Conservation (phyloP, 2,329 filamentous ascomycete genomes). For the Trichoderma sp. region DNA sequence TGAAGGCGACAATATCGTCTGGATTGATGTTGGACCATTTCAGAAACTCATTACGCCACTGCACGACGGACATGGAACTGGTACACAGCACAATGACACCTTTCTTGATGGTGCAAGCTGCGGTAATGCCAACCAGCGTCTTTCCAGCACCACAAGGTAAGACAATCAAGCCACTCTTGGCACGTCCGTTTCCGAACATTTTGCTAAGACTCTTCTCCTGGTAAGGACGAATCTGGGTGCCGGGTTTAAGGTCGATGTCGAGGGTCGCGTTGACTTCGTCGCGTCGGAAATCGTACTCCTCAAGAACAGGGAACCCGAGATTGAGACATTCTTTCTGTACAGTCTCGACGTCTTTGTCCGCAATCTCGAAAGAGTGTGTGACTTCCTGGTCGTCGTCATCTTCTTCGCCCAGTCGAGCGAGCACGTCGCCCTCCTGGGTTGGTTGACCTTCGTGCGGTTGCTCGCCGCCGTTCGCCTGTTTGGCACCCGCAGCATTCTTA, state of each 20-base stretch:
- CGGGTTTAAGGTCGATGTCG: conserved; percentile 89
- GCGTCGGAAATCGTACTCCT: conserved; percentile 96
- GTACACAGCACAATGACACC: conserved; percentile 94
- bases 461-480: conserved; percentile 61
- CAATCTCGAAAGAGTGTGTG: conserved; percentile 92
- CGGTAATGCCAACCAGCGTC: conserved; percentile 96
- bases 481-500: conserved; percentile 85
- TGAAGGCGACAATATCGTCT: conserved; percentile 92
- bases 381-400: conserved; percentile 85
- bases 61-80: conserved; percentile 95
- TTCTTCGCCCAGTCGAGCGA: conserved; percentile 74
- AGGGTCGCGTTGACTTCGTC: conserved; percentile 87
- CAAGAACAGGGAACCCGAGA: conserved; percentile 82
- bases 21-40: conserved; percentile 97
- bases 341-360: conserved; percentile 75
- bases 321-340: conserved; percentile 89
- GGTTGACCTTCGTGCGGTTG: conserved; percentile 52
- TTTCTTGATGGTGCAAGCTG: conserved; percentile 97
- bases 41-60: conserved; percentile 94
- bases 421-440: conserved; percentile 66
- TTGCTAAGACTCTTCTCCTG: conserved; percentile 98
- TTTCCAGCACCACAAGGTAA: conserved; percentile 95
- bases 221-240: conserved; percentile 88
- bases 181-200: conserved; percentile 98
- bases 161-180: conserved; percentile 96